Evolutionary conservation across 345 rosid species (phyloP).

Genomic region (Camelina neglecta): DNA sequence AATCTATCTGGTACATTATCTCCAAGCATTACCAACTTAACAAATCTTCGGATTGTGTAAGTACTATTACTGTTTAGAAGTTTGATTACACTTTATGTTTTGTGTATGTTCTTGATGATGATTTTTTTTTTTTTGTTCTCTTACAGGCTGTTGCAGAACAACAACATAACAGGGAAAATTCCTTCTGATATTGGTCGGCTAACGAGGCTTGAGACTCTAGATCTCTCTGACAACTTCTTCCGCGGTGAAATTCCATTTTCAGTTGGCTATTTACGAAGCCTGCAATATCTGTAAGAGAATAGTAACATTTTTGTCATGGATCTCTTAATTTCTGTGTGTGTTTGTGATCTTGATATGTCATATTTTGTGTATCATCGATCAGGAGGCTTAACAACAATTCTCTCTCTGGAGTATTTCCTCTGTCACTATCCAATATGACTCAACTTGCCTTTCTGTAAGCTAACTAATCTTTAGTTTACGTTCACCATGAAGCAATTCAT

Average conservation of each 20-base stretch:
- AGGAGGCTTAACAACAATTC: constrained; percentile 97
- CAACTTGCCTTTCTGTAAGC: constrained; percentile 89
- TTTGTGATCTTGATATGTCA: constrained; percentile 14
- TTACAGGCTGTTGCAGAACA: constrained; percentile 79
- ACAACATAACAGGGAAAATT: constrained; percentile 87
- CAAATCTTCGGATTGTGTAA: constrained; percentile 86
- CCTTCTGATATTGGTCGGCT: constrained; percentile 82
- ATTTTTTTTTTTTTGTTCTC: neutral
- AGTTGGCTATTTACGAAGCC: constrained; percentile 62
- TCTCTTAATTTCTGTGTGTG: too few relatives aligned
- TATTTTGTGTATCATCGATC: constrained; percentile 21
- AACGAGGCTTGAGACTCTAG: constrained; percentile 79
- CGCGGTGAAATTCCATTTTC: constrained; percentile 70
- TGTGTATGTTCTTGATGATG: constrained; percentile 12
- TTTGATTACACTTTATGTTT: neutral
- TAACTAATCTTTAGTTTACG: neutral
- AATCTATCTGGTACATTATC: constrained; percentile 84
- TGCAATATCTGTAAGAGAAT: constrained; percentile 86
- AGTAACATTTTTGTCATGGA: too few relatives aligned
- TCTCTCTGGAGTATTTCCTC: constrained; percentile 73
- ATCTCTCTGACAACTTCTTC: constrained; percentile 84
- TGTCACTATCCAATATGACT: constrained; percentile 80
- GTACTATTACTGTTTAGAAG: constrained; percentile 32
- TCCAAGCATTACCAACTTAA: constrained; percentile 84
- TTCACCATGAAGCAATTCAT: neutral